Evolutionary conservation across 2,329 filamentous ascomycete genomes (phyloP).

Genomic region (Fusarium sacchari): DNA sequence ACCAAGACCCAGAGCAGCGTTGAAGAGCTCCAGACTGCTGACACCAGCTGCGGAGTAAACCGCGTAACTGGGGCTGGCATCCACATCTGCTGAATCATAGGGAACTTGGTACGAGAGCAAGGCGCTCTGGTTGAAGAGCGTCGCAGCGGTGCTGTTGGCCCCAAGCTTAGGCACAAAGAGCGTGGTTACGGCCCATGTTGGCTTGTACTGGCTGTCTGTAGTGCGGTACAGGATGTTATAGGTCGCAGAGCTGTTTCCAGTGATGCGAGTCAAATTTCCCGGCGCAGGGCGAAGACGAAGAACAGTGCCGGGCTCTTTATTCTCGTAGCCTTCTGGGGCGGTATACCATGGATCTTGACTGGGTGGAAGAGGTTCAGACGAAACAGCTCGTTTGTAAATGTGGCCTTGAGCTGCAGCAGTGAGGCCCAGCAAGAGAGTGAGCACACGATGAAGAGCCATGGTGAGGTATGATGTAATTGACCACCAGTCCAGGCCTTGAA

Average conservation of each 20-base stretch:
- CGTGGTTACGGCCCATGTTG: constrained; percentile 40
- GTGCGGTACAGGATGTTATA: constrained; percentile 43
- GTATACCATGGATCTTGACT: constrained; percentile 42
- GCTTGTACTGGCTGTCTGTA: constrained; percentile 39
- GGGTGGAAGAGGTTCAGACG: constrained; percentile 22
- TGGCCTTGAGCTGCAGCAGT: neutral
- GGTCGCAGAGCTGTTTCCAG: constrained; percentile 28
- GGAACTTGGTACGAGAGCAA: constrained; percentile 38
- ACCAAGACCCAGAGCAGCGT: constrained; percentile 25
- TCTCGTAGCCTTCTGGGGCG: constrained; percentile 32
- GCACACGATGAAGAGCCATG: constrained; percentile 25
- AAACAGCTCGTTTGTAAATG: constrained; percentile 1
- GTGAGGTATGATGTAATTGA: neutral
- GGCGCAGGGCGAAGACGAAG: constrained; percentile 38
- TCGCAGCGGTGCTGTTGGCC: constrained; percentile 14
- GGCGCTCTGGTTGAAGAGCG: constrained; percentile 25
- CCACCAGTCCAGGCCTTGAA: no score
- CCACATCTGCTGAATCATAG: constrained; percentile 38
- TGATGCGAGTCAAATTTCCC: constrained; percentile 35
- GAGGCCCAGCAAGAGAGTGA: constrained; percentile 30
- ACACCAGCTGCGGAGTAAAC: neutral
- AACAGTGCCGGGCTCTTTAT: constrained; percentile 34
- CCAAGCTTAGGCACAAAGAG: constrained; percentile 33
- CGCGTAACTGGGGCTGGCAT: constrained; percentile 36
- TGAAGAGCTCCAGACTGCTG: neutral